Evolutionary conservation across 2,329 filamentous ascomycete genomes (phyloP).

Genomic region (Botryotinia narcissicola): DNA sequence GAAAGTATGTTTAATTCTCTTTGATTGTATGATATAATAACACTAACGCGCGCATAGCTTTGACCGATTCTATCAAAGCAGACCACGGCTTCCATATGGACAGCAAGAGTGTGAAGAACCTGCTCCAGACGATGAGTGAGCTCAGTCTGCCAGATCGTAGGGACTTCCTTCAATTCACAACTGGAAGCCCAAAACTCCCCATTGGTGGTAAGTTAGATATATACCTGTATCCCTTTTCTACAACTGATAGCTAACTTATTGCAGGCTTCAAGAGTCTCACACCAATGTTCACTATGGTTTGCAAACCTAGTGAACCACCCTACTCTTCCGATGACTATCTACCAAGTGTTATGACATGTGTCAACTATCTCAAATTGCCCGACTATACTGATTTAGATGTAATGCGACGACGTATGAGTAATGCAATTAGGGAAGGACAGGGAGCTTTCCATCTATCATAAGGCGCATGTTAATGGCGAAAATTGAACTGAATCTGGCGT

Average conservation of each 20-base stretch:
- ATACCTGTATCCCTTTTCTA: not conserved
- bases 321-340: conserved; percentile 95
- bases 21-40: conserved; percentile 4
- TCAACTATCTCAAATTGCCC: conserved; percentile 97
- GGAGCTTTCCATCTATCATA: conserved; percentile 96
- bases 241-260: conserved; percentile 38
- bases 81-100: conserved; percentile 99
- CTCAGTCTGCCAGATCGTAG: conserved; percentile 71
- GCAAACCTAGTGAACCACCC: conserved; percentile 94
- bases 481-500: conserved; percentile 21
- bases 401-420: conserved; percentile 74
- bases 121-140: conserved; percentile 93
- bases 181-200: conserved; percentile 94
- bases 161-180: conserved; percentile 96
- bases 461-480: conserved; percentile 24
- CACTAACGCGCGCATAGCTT: conserved; percentile 52
- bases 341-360: conserved; percentile 99
- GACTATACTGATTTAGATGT: conserved; percentile 81
- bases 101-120: conserved; percentile 88
- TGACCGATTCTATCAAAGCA: conserved; percentile 98
- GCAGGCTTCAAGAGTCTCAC: conserved; percentile 93
- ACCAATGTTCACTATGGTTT: conserved; percentile 98
- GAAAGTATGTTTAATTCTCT: conserved; percentile 68
- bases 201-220: conserved; percentile 75
- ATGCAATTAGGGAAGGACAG: conserved; percentile 91